Evolutionary conservation across 345 rosid genomes (phyloP).

Genomic region (Acer saccharum): DNA sequence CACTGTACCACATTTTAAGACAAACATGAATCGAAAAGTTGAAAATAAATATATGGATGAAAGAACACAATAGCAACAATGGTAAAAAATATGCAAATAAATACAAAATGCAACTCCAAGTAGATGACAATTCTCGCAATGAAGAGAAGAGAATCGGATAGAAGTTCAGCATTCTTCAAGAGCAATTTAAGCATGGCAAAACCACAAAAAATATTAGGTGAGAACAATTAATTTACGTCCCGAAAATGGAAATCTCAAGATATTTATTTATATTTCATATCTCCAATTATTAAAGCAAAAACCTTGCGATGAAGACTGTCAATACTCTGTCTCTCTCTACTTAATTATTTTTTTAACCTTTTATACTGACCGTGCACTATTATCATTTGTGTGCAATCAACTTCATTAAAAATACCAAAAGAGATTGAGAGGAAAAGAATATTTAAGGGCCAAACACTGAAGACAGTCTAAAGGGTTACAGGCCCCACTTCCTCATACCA

Average conservation of each 20-base stretch:
- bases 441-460: background rate
- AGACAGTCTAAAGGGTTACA: too few relatives aligned
- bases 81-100: background rate
- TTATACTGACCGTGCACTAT: background rate
- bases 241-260: background rate
- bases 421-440: too few relatives aligned
- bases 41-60: background rate
- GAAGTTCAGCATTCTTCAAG: background rate
- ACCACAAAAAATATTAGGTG: background rate
- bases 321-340: too few relatives aligned
- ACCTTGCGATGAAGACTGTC: background rate
- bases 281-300: background rate
- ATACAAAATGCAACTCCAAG: background rate
- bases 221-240: background rate
- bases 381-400: background rate
- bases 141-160: background rate
- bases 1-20: slow-evolving; percentile 44
- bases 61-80: background rate
- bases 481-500: background rate
- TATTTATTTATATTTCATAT: too few relatives aligned
- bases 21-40: background rate
- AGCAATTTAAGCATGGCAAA: background rate
- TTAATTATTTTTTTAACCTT: background rate
- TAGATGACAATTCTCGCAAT: background rate
- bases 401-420: background rate